Evolutionary conservation across 2,329 filamentous ascomycete genomes (phyloP), one percentile per base, ranked within the genome.

Genomic region (Dactylellina parvicollis): DNA sequence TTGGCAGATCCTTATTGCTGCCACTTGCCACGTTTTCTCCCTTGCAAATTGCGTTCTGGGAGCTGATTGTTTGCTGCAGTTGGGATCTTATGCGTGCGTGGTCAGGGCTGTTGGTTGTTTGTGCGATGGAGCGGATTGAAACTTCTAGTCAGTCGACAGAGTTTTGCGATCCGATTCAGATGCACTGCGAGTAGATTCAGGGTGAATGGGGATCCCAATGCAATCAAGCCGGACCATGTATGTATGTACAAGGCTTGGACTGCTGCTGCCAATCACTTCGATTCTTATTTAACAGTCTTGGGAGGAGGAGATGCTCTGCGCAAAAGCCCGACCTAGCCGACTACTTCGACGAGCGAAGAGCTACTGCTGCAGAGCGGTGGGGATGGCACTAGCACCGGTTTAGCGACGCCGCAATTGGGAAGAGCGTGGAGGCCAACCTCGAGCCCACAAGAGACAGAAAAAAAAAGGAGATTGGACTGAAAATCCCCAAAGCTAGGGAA

Each of bases 11-110:
- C 61, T 55, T 54, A 16, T 34, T 57, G 36, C 54, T 70, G 65
- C 65, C 56, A 62, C 18, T 71, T 71, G 66, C 66, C 66, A 71
- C 66, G 66, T 71, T 71, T 71, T 70, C 55, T 57, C 57, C 66
- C 66, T 64, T 62, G 66, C 66, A 62, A 71, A 71, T 71, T 70
- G 57, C 57, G 66, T 57, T 59, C 55, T 38, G 32, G 18, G 47
- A 56, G 61, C 28, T 52, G 64, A 50, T 47, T 62, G 57, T 62
- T 60, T 57, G 66, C 56, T 71, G 44, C 28, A 34, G 40, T 20
- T 59, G 34, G 22, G 44, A 28, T 36, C 30, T 28, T n/a, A n/a
- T n/a, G n/a, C n/a, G 12, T 38, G 30, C 30, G 52, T 30, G 36
- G 40, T 22, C 24, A 32, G 36, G 34, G 2, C 36, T 10, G 38